Conservation (phyloP, 2,329 filamentous ascomycete species). For the Hypoxylon sp. region DNA sequence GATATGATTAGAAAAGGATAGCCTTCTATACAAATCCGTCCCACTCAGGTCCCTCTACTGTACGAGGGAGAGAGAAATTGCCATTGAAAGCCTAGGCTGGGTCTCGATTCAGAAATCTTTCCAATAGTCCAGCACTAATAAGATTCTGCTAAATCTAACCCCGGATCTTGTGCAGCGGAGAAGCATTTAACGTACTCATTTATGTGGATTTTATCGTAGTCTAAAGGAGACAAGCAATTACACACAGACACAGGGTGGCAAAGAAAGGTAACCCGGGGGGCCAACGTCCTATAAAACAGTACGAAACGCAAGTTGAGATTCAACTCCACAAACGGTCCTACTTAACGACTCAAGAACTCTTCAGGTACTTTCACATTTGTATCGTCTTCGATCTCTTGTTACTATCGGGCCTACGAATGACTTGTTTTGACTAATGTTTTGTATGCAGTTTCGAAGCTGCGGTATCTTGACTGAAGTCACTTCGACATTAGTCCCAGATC, state of each 20-base stretch:
- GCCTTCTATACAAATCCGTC: slow-evolving; percentile 11
- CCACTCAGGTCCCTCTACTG: slow-evolving; percentile 8
- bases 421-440: slow-evolving; percentile 19
- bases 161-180: slow-evolving; percentile 28
- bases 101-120: slow-evolving; percentile 5
- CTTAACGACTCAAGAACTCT: slow-evolving; percentile 8
- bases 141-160: slow-evolving; percentile 19
- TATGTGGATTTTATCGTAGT: slow-evolving; percentile 23
- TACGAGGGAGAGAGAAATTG: slow-evolving; percentile 12
- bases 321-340: slow-evolving; percentile 25
- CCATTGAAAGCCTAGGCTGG: slow-evolving; percentile 3
- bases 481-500: slow-evolving; percentile 22
- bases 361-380: neutral
- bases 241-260: slow-evolving; percentile 19
- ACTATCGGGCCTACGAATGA: neutral
- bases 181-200: slow-evolving; percentile 4
- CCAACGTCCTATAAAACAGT: slow-evolving; percentile 19
- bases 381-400: slow-evolving; percentile 9
- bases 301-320: slow-evolving; percentile 25
- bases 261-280: slow-evolving; percentile 9
- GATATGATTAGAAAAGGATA: slow-evolving; percentile 17
- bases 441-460: slow-evolving; percentile 18
- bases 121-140: slow-evolving; percentile 26
- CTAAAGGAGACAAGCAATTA: slow-evolving; percentile 21
- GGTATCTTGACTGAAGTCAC: slow-evolving; percentile 12